Evolutionary conservation across 169 alveolate species (phyloP).

Genomic region (Cryptosporidium bovis): DNA sequence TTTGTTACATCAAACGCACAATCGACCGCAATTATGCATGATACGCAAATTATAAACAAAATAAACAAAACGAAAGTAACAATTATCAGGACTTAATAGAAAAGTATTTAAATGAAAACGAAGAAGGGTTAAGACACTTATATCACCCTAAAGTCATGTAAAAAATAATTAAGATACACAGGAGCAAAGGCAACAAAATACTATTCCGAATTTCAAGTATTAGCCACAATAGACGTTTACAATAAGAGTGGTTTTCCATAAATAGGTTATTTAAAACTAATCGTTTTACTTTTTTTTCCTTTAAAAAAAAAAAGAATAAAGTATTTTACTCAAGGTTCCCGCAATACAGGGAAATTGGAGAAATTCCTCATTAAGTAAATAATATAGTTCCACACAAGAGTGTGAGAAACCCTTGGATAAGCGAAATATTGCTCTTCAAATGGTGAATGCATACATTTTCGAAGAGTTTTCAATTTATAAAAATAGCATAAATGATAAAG

Average conservation of each 20-base stretch:
- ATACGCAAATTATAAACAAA: slow-evolving; percentile 23
- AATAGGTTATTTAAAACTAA: background rate
- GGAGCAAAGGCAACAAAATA: too few species aligned
- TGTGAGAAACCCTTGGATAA: slow-evolving; percentile 23
- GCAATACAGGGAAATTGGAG: background rate
- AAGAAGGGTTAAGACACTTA: background rate
- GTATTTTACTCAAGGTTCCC: background rate
- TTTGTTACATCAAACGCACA: slow-evolving; percentile 18
- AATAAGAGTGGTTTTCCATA: background rate
- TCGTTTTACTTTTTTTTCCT: background rate
- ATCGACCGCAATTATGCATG: slow-evolving; percentile 57
- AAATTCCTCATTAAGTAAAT: background rate
- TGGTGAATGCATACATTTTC: slow-evolving; percentile 38
- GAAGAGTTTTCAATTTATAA: slow-evolving; percentile 28
- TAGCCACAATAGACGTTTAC: too few species aligned
- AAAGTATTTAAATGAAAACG: background rate
- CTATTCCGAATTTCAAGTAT: too few species aligned
- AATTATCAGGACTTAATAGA: background rate
- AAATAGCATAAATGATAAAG: background rate
- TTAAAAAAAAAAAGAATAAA: too few species aligned
- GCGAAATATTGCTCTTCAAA: background rate
- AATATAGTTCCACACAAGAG: slow-evolving; percentile 28
- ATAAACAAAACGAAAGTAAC: background rate
- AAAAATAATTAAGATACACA: too few species aligned
- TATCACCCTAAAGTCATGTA: too few species aligned